Percentiles rank a stretch among this genome's conserved stretches.
Evolutionary conservation across 2,329 filamentous ascomycete genomes (phyloP).

Genomic region (Colletotrichum lupini): DNA sequence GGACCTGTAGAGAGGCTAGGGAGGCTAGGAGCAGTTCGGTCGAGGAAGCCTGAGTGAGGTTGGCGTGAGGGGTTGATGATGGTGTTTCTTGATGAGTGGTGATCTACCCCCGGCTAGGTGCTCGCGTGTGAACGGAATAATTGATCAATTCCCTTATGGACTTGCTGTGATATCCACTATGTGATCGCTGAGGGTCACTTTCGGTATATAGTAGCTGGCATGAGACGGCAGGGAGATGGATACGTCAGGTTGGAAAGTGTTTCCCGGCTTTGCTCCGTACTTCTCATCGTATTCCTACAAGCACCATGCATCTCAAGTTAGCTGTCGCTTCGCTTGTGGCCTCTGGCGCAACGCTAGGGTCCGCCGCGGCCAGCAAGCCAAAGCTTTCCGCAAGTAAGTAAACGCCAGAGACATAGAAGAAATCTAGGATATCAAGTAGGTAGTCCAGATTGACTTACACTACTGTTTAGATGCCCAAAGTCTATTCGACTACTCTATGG

Average conservation of each 20-base stretch:
- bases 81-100: background rate
- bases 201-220: background rate
- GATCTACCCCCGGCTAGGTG: background rate
- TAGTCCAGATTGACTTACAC: background rate
- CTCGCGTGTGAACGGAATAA: background rate
- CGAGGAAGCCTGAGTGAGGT: background rate
- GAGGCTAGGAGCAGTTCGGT: background rate
- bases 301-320: constrained; percentile 10
- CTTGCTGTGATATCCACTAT: background rate
- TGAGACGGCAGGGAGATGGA: background rate
- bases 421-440: no score
- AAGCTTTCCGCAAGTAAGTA: constrained; percentile 15
- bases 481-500: constrained; percentile 53
- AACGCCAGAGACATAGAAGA: no score
- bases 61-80: constrained; percentile 6
- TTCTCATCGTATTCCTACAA: background rate
- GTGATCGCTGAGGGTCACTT: background rate
- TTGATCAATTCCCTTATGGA: background rate
- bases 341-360: constrained; percentile 27
- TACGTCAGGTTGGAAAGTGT: background rate
- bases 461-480: constrained; percentile 45
- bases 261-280: background rate
- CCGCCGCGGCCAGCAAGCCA: constrained; percentile 8
- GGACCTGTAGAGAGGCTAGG: background rate
- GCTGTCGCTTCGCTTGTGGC: constrained; percentile 12